Percentiles rank a stretch among this genome's conserved stretches.
Evolutionary conservation across 331 rosid genomes (phyloP).

Genomic region (Telfairia occidentalis): DNA sequence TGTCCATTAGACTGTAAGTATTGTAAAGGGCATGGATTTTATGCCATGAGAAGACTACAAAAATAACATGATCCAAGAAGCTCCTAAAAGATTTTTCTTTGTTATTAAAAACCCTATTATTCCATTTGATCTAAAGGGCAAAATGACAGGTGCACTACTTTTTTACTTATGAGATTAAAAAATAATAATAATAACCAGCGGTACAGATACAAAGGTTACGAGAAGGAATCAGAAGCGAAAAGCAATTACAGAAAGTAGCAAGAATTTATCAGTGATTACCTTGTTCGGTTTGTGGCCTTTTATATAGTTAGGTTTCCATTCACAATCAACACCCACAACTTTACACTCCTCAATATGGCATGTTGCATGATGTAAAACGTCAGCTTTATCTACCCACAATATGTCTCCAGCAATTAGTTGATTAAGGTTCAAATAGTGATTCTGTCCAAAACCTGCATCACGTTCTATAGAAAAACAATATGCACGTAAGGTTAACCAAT

Average conservation of each 20-base stretch:
- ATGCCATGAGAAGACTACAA: neutral
- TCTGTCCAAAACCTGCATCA: constrained; percentile 44
- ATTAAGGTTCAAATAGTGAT: constrained; percentile 48
- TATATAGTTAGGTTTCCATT: constrained; percentile 86
- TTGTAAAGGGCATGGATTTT: no score
- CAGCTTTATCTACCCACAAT: constrained; percentile 70
- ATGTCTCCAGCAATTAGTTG: constrained; percentile 47
- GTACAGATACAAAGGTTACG: neutral
- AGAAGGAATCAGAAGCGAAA: neutral
- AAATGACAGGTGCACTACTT: neutral
- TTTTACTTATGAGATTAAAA: neutral
- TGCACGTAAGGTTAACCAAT: neutral
- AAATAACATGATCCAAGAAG: neutral
- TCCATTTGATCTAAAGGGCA: neutral
- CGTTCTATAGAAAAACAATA: constrained; percentile 32
- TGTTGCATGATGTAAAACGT: constrained; percentile 49
- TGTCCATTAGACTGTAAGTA: neutral
- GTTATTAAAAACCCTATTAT: neutral
- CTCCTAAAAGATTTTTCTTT: neutral
- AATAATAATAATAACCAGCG: neutral
- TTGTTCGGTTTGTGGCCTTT: constrained; percentile 73
- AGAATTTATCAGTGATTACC: constrained; percentile 27
- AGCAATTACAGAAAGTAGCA: neutral
- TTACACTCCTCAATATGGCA: constrained; percentile 58
- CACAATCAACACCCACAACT: constrained; percentile 87